Evolutionary conservation across 176 grass and related monocot species (phyloP), one percentile per base, ranked within the genome.

Genomic region (Oryza punctata): DNA sequence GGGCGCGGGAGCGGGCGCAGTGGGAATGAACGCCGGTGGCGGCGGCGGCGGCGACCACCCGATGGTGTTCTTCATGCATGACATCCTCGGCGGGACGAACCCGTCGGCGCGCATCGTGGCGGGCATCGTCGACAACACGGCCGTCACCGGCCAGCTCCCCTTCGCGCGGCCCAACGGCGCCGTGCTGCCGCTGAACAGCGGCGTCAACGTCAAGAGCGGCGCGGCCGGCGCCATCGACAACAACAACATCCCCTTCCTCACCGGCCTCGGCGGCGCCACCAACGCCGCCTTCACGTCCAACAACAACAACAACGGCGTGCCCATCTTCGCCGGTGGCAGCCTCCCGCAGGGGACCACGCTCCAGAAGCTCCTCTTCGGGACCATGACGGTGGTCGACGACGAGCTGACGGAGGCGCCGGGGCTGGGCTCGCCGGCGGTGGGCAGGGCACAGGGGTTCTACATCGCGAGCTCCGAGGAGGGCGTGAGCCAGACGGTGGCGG

Each of bases 171-270:
- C 91, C 54, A 93, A 90, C 61, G 91, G 91, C 65, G 91, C 85
- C 1, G 85, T 88, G 45, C 78, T 90, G 1, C 87, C 88, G 0
- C 81, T 90, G 59, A 89, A 93, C 77, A 67, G 80, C 81, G 86
- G 86, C 11, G 87, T 92, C 29, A 87, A 83, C 77, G 83, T 89
- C 13, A 92, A 89, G 49, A 61, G 54, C 40, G 83, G 78, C 21
- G 82, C 87, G 26, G 85, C 81, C 12, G 61, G 88, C 72, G 91
- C 91, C 81, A 54, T 93, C 70, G 79, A 90, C 64, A 93, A 93
- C 81, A 90, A 90, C 88, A 93, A 93, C 67, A 88, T 93, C 78
- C 91, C 91, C 3, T 93, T 93, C 74, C 91, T 93, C 7, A 93
- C 88, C 35, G 91, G 91, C 57, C 91, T 93, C 3, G 91, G 91